Percentiles rank a stretch among this genome's conserved stretches.
Conservation (phyloP, 2,329 filamentous ascomycete genomes). For the Cryoendolithus antarcticus region DNA sequence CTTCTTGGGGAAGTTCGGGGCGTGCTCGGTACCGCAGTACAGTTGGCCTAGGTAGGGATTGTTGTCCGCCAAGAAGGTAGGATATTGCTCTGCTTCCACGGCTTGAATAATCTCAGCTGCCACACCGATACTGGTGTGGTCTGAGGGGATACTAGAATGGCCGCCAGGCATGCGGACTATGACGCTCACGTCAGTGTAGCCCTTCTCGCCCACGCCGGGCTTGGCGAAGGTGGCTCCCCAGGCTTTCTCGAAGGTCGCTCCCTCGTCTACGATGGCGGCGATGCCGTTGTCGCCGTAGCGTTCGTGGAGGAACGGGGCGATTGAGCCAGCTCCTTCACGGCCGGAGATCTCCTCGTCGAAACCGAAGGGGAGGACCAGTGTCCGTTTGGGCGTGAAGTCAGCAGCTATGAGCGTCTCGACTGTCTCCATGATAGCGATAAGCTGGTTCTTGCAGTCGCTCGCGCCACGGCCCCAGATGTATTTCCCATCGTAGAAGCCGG, state of each 20-base stretch:
- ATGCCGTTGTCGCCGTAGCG: conserved; percentile 47
- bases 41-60: conserved; percentile 46
- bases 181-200: conserved; percentile 47
- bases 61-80: conserved; percentile 36
- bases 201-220: conserved; percentile 52
- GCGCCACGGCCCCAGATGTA: conserved; percentile 45
- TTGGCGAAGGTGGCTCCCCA: conserved; percentile 34
- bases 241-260: conserved; percentile 42
- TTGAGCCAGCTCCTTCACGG: conserved; percentile 41
- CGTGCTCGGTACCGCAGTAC: conserved; percentile 46
- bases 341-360: conserved; percentile 57
- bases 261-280: conserved; percentile 51
- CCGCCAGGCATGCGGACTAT: conserved; percentile 47
- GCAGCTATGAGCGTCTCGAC: conserved; percentile 42
- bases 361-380: conserved; percentile 48
- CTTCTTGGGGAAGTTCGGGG: conserved; percentile 33
- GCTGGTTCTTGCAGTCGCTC: conserved; percentile 43
- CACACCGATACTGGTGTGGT: conserved; percentile 60
- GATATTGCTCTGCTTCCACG: conserved; percentile 48
- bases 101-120: conserved; percentile 51
- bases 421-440: conserved; percentile 41
- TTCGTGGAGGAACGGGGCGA: conserved; percentile 39
- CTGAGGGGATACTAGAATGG: conserved; percentile 42
- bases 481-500: conserved; percentile 40
- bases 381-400: conserved; percentile 41